Percentiles rank a stretch among this genome's conserved stretches.
Conservation (phyloP, 2,329 filamentous ascomycete species). For the Lasiodiplodia sp. region DNA sequence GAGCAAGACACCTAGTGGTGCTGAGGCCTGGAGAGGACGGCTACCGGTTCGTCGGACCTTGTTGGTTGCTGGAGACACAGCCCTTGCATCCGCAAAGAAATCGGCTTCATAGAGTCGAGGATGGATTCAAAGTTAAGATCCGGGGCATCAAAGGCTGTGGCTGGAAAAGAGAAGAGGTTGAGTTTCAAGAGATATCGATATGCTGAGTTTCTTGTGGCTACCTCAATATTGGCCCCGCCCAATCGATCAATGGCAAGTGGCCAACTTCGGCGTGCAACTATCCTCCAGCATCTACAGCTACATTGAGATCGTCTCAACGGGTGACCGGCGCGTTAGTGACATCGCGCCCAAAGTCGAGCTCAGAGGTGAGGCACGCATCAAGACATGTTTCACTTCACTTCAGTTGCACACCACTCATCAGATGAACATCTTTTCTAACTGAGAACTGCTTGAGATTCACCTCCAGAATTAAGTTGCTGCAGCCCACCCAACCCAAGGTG, state of each 20-base stretch:
- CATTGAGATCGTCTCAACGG: too few species aligned
- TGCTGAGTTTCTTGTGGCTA: not conserved
- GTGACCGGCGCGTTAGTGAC: too few species aligned
- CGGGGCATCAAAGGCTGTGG: not conserved
- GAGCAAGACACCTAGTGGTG: constrained; percentile 1
- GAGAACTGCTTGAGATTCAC: too few species aligned
- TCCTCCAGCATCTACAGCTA: not conserved
- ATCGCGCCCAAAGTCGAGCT: too few species aligned
- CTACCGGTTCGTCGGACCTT: not conserved
- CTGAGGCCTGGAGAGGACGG: not conserved
- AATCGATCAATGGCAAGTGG: not conserved
- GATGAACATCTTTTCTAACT: too few species aligned
- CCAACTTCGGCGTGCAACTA: not conserved
- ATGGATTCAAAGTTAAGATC: not conserved
- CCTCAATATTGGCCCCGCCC: too few species aligned
- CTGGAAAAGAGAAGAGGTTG: not conserved
- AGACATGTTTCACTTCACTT: too few species aligned
- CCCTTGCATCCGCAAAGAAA: not conserved
- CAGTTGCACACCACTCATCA: too few species aligned
- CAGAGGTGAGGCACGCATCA: too few species aligned
- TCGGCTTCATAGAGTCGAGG: not conserved
- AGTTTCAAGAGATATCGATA: not conserved
- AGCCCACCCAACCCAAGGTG: too few species aligned
- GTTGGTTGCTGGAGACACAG: not conserved
- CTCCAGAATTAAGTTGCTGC: too few species aligned